phyloP scores from a whole-genome alignment of 31 red algal species.

The Odonthalia washingtoniensis region DNA sequence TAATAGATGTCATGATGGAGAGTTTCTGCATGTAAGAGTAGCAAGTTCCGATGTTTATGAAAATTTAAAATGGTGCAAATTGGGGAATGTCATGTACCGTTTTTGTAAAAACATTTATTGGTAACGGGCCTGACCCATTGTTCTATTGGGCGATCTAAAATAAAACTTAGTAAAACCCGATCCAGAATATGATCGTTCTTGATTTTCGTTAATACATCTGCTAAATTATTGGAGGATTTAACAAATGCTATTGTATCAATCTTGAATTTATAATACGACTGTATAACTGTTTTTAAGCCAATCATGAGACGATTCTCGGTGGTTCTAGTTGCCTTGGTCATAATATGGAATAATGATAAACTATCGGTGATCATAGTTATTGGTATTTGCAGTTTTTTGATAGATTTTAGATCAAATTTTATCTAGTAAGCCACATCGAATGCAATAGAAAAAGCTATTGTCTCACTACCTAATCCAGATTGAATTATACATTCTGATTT shows the following conservation, averaged over 20 bases:
- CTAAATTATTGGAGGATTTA: background rate
- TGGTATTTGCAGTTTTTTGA: slow-evolving; percentile 8
- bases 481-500: slow-evolving; percentile 7
- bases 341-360: slow-evolving; percentile 26
- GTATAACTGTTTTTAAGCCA: slow-evolving; percentile 22
- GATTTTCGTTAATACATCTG: background rate
- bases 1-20: too few relatives aligned
- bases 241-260: background rate
- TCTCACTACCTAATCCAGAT: slow-evolving; percentile 41
- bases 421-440: slow-evolving; percentile 52
- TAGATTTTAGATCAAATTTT: slow-evolving; percentile 5
- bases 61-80: too few relatives aligned
- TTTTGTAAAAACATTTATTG: too few relatives aligned
- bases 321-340: too few relatives aligned
- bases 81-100: too few relatives aligned
- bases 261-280: slow-evolving; percentile 41
- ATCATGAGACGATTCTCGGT: slow-evolving; percentile 60
- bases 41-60: too few relatives aligned
- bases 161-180: too few relatives aligned
- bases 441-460: slow-evolving; percentile 8
- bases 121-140: too few relatives aligned
- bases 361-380: slow-evolving; percentile 49
- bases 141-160: too few relatives aligned
- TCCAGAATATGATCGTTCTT: too few relatives aligned
- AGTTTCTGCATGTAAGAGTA: too few relatives aligned